Evolutionary conservation across 129 eudicot species (phyloP), one percentile per base, ranked within the genome.

Genomic region (Saposhnikovia divaricata): DNA sequence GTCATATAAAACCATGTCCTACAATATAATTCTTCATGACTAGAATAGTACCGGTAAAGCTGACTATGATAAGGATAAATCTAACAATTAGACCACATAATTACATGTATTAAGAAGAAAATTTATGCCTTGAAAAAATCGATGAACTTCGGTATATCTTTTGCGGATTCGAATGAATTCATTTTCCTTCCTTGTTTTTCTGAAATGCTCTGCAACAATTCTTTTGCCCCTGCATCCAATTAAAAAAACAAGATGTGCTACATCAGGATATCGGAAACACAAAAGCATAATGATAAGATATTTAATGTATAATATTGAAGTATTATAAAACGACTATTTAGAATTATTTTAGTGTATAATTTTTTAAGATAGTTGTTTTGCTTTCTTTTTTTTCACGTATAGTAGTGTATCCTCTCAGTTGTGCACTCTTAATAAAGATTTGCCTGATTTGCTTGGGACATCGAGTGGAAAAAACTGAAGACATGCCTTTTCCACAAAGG

Each of bases 131-230:
- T 89, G 61, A 92, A 95, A 79, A 83, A 80, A 6, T 89, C 87
- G 65, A 92, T 81, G 74, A 95, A 95, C 70, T 83, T 81, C 11
- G 90, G 92, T 85, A 95, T 95, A 74, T 95, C 93, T 80, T 90
- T 85, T 9, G 89, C 92, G 80, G 98, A 95, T 78, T 95, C 97
- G 61, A 59, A 79, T 57, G 96, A 86, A 80, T 89, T 89, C 98
- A 95, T 92, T 89, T 95, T 95, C 85, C 76, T 88, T 70, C 98
- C 98, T 84, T 95, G 98, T 59, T 88, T 95, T 82, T 90, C 98
- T 19, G 98, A 95, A 75, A 95, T 84, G 82, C 85, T 88, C 82
- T 92, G 97, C 77, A 95, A 80, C 74, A 92, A 82, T 72, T 95
- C 98, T 82, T 90, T 95, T 15, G 89, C 98, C 68, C 98, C 98